Base-by-base conservation (phyloP, 345 rosid genomes). In the Anastatica hierochuntica region DNA sequence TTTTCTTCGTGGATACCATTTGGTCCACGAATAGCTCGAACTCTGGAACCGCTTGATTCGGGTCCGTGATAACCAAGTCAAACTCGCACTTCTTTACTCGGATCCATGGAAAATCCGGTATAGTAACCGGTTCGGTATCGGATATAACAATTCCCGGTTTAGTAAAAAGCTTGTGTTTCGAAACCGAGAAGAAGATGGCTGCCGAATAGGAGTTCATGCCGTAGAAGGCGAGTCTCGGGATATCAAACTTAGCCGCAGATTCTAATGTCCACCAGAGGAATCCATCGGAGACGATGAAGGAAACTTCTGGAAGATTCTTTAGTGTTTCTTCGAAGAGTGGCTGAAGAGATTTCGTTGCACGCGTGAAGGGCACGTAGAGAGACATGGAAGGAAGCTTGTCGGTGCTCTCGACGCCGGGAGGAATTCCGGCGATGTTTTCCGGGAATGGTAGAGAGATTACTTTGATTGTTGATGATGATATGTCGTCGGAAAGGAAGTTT, bases 181-280 rank as follows among this genome's bases (percentile, higher is more conserved):
- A 15, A 14, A 37, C 68, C 7, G 68, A 42, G 13, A 1, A 10
- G 0, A 3, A 6, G 12, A 87, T 27, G 16, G 45, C 37, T 12
- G 3, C 0, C 2, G 74, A 27, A 26, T 70, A 77, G 21, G 12
- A 43, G 47, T 53, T 62, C 75, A 78, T 78, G 14, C 90, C 94
- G 39, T 0, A 70, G 49, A 72, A 83, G 6, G 43, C 54, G 21
- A 81, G 18, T 43, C 85, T 75, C 2, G 83, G 88, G 40, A 87
- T 63, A 1, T 78, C 72, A 5, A 78, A 77, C 63, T 73, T 78
- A 0, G 44, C 33, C 1, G 94, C 80, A 4, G 84, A 73, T 7
- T 87, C 87, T 1, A 52, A 43, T 5, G 82, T 79, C 96, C 94
- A 87, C 85, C 85, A 87, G 10, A 87, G 71, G 72, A 87, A 79